A percentile compares a stretch with the other conserved stretches of the same genome.
phyloP scores from a whole-genome alignment of 23 red algal species.

The Gracilaria domingensis region DNA sequence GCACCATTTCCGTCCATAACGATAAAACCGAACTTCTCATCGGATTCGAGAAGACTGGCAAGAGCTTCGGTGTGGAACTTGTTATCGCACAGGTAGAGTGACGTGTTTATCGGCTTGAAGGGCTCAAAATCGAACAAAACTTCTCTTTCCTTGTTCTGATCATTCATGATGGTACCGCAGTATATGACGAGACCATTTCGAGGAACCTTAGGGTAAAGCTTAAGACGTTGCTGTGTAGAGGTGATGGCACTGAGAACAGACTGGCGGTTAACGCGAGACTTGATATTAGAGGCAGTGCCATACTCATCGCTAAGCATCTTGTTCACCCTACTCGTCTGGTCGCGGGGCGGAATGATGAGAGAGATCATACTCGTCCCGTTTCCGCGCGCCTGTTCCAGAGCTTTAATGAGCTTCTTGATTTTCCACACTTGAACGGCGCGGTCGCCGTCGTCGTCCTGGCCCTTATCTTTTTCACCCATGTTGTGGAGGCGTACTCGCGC shows the following conservation, averaged over 20 bases:
- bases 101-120: slow-evolving; percentile 99
- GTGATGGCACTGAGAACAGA: slow-evolving; percentile 98
- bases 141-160: slow-evolving; percentile 98
- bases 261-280: slow-evolving; percentile 98
- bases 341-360: slow-evolving; percentile 94
- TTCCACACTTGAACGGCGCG: slow-evolving; percentile 91
- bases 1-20: slow-evolving; percentile 98
- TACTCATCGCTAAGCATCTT: slow-evolving; percentile 94
- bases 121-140: slow-evolving; percentile 98
- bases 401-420: slow-evolving; percentile 99
- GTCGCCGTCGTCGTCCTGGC: slow-evolving; percentile 85
- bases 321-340: slow-evolving; percentile 87
- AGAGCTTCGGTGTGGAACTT: slow-evolving; percentile 97
- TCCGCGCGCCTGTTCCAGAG: slow-evolving; percentile 91
- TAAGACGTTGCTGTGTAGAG: slow-evolving; percentile 98
- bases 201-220: slow-evolving; percentile 94
- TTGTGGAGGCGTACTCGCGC: background rate
- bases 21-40: slow-evolving; percentile 99
- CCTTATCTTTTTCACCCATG: slow-evolving; percentile 72
- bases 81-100: slow-evolving; percentile 96
- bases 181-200: slow-evolving; percentile 95
- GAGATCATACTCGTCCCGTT: slow-evolving; percentile 99
- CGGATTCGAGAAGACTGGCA: slow-evolving; percentile 87
- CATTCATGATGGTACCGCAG: slow-evolving; percentile 96
- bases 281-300: slow-evolving; percentile 99